Percentiles rank a stretch among this genome's conserved stretches.
phyloP scores from a whole-genome alignment of 1,284 basidiomycete species.

The Pterulicium gracile region DNA sequence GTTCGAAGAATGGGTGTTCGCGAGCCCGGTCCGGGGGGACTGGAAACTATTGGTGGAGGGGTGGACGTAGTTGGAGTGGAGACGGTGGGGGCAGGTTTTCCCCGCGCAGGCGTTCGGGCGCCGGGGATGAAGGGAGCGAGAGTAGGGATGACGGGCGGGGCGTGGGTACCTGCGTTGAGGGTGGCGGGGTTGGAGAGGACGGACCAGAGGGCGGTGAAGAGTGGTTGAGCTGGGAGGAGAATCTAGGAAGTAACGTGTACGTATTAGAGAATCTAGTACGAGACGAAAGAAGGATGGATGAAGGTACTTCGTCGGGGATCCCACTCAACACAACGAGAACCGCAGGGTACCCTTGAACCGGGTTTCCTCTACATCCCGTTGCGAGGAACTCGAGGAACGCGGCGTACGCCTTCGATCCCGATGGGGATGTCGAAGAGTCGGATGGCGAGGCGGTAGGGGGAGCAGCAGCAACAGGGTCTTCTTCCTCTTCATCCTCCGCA shows the following conservation, averaged over 20 bases:
- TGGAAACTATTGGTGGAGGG: no score
- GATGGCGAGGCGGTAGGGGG: conserved; percentile 12
- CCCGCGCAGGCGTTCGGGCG: no score
- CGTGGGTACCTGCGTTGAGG: no score
- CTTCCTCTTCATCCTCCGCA: conserved; percentile 24
- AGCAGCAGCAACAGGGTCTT: conserved; percentile 10
- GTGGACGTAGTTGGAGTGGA: no score
- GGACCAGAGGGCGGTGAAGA: neutral
- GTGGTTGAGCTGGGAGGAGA: neutral
- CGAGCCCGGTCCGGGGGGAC: no score
- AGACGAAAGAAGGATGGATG: neutral
- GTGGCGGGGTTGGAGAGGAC: neutral
- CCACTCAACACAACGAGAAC: conserved; percentile 73
- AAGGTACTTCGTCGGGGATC: conserved; percentile 50
- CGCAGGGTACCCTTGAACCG: conserved; percentile 66
- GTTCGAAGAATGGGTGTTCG: no score
- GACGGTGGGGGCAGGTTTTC: no score
- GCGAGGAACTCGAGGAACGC: conserved; percentile 70
- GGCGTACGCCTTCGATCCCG: conserved; percentile 40
- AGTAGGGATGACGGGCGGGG: neutral
- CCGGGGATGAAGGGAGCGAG: neutral
- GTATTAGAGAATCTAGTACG: no score
- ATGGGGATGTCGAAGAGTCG: conserved; percentile 7
- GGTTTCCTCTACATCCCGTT: conserved; percentile 66
- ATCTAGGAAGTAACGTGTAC: no score